Conservation (phyloP, 192 early-diverging fungal species). For the Chytriomyces sp. region DNA sequence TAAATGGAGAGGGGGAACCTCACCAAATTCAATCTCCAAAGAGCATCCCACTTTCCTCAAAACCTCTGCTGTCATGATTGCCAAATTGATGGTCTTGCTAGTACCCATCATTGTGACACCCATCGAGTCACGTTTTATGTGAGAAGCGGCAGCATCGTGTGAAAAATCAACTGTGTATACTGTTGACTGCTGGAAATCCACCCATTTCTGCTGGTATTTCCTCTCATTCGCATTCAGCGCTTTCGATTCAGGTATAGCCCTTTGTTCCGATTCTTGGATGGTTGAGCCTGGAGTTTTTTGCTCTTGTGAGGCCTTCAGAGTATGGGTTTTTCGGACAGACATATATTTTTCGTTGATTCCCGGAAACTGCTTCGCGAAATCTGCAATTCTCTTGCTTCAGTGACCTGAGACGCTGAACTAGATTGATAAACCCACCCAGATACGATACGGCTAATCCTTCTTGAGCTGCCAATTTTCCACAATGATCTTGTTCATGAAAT, state of each 20-base stretch:
- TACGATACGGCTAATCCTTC: not conserved
- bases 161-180: not conserved
- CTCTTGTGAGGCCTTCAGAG: not conserved
- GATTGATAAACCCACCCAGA: not conserved
- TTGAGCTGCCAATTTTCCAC: not conserved
- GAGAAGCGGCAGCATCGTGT: not conserved
- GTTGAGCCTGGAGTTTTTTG: not conserved
- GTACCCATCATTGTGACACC: constrained; percentile 14
- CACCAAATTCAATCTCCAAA: constrained; percentile 22
- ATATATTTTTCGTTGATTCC: constrained; percentile 5
- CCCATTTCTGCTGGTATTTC: not conserved
- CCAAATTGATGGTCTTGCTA: not conserved
- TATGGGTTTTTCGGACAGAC: not conserved
- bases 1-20: not conserved
- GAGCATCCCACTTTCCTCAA: constrained; percentile 4
- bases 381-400: not conserved
- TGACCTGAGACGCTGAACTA: not conserved
- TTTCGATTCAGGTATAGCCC: not conserved
- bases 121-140: not conserved
- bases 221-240: not conserved
- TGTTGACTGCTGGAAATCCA: not conserved
- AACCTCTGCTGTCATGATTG: not conserved
- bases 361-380: not conserved
- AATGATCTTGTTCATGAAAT: not conserved
- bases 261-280: not conserved